Base-by-base conservation (phyloP, 805 yeast genomes). In the Suhomyces sp. region DNA sequence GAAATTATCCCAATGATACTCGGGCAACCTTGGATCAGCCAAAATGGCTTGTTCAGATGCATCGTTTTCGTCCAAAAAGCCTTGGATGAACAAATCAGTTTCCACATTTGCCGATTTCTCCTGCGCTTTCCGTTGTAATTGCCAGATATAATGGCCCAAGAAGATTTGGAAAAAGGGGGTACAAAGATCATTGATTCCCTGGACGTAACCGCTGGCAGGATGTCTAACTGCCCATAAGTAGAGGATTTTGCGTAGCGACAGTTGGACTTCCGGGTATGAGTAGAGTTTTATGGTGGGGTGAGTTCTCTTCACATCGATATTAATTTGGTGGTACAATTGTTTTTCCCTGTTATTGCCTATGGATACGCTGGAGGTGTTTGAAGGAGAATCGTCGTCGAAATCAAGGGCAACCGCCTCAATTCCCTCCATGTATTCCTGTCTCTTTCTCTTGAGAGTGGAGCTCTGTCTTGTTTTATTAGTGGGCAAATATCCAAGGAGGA, bases 191-290 rank as follows among this genome's bases (percentile, higher is more conserved):
- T 91, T 91, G 33, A 91, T 91, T 18, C 98, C 98, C 65, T 91
- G 98, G 14, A 91, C 98, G 58, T 91, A 91, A 11, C 98, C 98
- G 53, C 93, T 81, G 5, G 98, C 96, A 1, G 98, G 98, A 56
- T 93, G 98, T 47, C 98, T 73, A 17, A 91, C 80, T 0, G 98
- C 95, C 98, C 98, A 91, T 21, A 91, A 66, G 53, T 88, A 91
- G 35, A 91, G 64, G 7, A 93, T 79, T 46, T 83, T 78, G 49
- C 90, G 88, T 40, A 91, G 65, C 11, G 95, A 78, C 36, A 79
- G 65, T 48, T 91, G 98, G 0, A 93, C 86, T 2, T 80, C 65
- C 14, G 74, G 74, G 47, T 56, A 76, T 11, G 82, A 70, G 52
- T 91, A 91, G 23, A 91, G 69, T 41, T 76, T 77, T 33, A 88